Conservation (phyloP, 192 early-diverging fungal genomes). For the Coemansia sp. region DNA sequence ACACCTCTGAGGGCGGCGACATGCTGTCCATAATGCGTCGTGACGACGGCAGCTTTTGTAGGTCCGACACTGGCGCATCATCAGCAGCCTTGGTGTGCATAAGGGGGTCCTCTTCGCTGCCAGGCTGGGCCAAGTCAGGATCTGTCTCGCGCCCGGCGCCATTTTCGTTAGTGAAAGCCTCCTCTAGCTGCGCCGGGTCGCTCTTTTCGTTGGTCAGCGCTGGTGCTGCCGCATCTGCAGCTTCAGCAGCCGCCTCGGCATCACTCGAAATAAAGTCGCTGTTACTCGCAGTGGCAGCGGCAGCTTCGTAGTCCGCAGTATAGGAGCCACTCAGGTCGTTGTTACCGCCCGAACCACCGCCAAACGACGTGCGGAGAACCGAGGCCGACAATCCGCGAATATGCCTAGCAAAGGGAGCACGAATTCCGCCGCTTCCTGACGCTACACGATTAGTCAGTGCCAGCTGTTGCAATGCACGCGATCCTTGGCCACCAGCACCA, state of each 20-base stretch:
- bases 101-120: constrained; percentile 15
- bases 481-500: background rate
- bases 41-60: constrained; percentile 36
- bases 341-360: background rate
- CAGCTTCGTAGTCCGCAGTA: background rate
- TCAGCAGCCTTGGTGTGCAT: constrained; percentile 26
- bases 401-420: constrained; percentile 6
- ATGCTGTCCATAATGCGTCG: constrained; percentile 21
- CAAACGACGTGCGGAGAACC: constrained; percentile 3
- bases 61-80: constrained; percentile 40
- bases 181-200: background rate
- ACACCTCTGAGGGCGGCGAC: constrained; percentile 33
- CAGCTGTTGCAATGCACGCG: constrained; percentile 32
- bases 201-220: background rate
- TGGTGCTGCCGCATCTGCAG: background rate
- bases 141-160: constrained; percentile 17
- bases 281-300: background rate
- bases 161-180: background rate
- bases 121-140: constrained; percentile 16
- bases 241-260: background rate
- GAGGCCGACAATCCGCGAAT: constrained; percentile 33
- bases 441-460: constrained; percentile 32
- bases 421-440: constrained; percentile 2
- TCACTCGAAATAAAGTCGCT: background rate
- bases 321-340: background rate